Evolutionary conservation across 345 rosid species (phyloP).

Genomic region (Hibiscus syriacus): DNA sequence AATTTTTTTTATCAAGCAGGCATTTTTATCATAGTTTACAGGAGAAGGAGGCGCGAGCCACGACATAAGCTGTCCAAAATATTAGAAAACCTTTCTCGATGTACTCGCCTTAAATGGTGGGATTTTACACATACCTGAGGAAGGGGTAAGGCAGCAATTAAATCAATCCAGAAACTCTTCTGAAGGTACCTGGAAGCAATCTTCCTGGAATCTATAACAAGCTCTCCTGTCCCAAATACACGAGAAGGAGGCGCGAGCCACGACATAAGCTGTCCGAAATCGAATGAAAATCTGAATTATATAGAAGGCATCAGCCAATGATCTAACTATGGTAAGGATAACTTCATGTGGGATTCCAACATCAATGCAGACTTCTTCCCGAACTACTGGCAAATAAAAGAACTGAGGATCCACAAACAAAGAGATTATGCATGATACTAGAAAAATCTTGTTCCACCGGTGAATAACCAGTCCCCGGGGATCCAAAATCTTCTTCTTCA

Average conservation of each 20-base stretch:
- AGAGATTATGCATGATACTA: constrained; percentile 64
- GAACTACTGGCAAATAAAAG: constrained; percentile 56
- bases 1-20: neutral
- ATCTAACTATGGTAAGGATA: constrained; percentile 51
- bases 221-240: constrained; percentile 87
- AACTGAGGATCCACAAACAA: constrained; percentile 78
- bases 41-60: too few relatives aligned
- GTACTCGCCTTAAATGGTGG: too few relatives aligned
- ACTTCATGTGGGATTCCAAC: constrained; percentile 50
- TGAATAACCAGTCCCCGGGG: constrained; percentile 57
- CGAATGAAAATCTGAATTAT: constrained; percentile 56
- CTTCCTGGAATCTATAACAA: constrained; percentile 58
- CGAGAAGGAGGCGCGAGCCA: constrained; percentile 93
- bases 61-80: too few relatives aligned
- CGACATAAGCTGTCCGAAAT: constrained; percentile 67
- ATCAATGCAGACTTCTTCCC: constrained; percentile 44
- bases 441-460: constrained; percentile 68
- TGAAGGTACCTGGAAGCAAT: constrained; percentile 54
- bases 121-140: constrained; percentile 78
- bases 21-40: neutral
- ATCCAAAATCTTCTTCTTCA: constrained; percentile 56
- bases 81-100: too few relatives aligned
- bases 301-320: constrained; percentile 70
- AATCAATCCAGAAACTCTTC: constrained; percentile 61
- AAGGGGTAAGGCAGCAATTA: constrained; percentile 72